A percentile compares a stretch with the other conserved stretches of the same genome.
Evolutionary conservation across 2,329 filamentous ascomycete species (phyloP).

Genomic region (Ceratocystis harringtonii): DNA sequence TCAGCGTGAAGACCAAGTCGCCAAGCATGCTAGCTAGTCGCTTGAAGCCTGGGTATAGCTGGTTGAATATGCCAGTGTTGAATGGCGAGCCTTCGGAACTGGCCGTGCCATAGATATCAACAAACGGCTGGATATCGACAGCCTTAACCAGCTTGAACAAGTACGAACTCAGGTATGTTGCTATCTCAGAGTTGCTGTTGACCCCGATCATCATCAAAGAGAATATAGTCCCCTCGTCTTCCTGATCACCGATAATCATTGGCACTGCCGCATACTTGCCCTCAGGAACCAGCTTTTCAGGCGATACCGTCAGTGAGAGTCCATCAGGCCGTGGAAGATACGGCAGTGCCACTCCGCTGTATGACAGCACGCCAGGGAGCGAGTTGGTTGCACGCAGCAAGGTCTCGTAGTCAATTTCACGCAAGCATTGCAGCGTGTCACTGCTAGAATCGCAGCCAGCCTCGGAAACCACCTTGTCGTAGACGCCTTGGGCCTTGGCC

Average conservation of each 20-base stretch:
- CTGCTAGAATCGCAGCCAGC: conserved; percentile 38
- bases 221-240: conserved; percentile 53
- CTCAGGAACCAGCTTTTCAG: conserved; percentile 32
- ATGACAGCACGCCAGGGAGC: conserved; percentile 41
- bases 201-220: conserved; percentile 43
- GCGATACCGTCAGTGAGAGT: conserved; percentile 35
- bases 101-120: conserved; percentile 37
- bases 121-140: conserved; percentile 31
- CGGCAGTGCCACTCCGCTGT: conserved; percentile 41
- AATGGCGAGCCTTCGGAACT: conserved; percentile 46
- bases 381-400: conserved; percentile 43
- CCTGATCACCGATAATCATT: conserved; percentile 48
- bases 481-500: conserved; percentile 39
- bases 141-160: conserved; percentile 34
- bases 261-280: conserved; percentile 43
- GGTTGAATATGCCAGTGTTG: conserved; percentile 40
- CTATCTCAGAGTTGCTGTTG: conserved; percentile 36
- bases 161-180: conserved; percentile 35
- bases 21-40: conserved; percentile 47
- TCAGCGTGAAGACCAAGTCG: conserved; percentile 41
- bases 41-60: conserved; percentile 51
- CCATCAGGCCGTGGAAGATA: conserved; percentile 50
- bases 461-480: conserved; percentile 35
- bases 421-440: conserved; percentile 40
- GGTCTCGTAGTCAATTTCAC: conserved; percentile 33